Base-by-base conservation (phyloP, 2,329 filamentous ascomycete species). In the Ampelomyces quisqualis region DNA sequence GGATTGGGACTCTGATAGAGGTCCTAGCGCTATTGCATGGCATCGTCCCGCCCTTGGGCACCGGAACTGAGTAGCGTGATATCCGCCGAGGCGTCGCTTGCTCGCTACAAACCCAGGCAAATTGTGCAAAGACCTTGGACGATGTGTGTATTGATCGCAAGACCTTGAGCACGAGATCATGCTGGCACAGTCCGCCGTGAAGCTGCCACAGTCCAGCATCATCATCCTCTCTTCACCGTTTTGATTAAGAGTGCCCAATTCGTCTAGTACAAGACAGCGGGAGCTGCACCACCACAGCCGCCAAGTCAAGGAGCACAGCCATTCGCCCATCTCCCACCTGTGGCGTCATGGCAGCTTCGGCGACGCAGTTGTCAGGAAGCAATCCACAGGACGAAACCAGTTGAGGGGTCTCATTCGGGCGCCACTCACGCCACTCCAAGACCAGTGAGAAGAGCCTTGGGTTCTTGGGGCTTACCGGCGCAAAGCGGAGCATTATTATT, bases 371-470 rank as follows among this genome's bases (percentile, higher is more conserved):
- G 45, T 49, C n/a, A n/a, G n/a, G n/a, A n/a, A n/a, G n/a, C n/a
- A n/a, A n/a, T n/a, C 34, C 40, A 53, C 48, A 34, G 43, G 48
- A 47, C 38, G 51, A 42, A 40, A 53, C 38, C 20, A 34, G 38
- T 45, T 49, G 49, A 53, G 50, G 51, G 50, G 45, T 49, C 45
- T 45, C 48, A 47, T 39, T 43, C 36, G 43, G 46, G 53, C 57
- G 59, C 62, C 62, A 62, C 57, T 57, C 55, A 59, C 57, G 57
- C 57, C 60, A 62, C 56, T 57, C 49, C 53, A 57, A 56, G 49
- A 48, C 47, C 40, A 48, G 38, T 43, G 13, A 21, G 36, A 29
- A 33, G 37, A 47, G 45, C 55, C 43, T 51, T 55, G 11, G 43
- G 49, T 46, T 43, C 44, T 48, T 54, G 47, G 39, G 42, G 34